Percentiles rank a stretch among this genome's conserved stretches.
Conservation (phyloP, 2,329 filamentous ascomycete genomes). For the Fusarium sp. region DNA sequence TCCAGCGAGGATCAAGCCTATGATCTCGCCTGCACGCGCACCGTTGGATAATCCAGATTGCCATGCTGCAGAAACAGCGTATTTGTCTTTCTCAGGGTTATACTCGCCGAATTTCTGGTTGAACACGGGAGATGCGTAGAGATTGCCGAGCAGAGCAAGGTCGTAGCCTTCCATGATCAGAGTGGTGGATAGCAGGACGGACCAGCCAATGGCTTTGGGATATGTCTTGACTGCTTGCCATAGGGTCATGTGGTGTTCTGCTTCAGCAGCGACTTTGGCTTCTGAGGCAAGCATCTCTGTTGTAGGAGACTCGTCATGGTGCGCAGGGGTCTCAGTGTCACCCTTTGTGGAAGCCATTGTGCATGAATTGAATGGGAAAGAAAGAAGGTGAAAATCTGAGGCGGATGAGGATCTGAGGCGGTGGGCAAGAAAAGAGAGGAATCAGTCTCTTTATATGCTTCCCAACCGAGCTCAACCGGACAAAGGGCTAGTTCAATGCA, state of each 20-base stretch:
- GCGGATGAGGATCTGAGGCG: too few relatives aligned
- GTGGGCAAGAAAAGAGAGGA: background rate
- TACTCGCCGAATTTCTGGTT: constrained; percentile 60
- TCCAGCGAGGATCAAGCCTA: constrained; percentile 67
- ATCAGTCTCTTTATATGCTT: constrained; percentile 19
- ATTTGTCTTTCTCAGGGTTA: constrained; percentile 51
- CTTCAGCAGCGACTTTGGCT: constrained; percentile 55
- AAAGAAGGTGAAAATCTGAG: too few relatives aligned
- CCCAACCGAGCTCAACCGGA: background rate
- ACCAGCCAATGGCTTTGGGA: constrained; percentile 62
- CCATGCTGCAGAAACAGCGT: constrained; percentile 66
- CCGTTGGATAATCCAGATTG: constrained; percentile 68
- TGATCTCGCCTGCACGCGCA: constrained; percentile 64
- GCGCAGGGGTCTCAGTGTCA: constrained; percentile 25
- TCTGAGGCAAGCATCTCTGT: constrained; percentile 49
- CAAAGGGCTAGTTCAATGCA: background rate
- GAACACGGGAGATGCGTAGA: constrained; percentile 61
- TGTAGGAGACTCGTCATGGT: constrained; percentile 44
- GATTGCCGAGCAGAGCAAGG: constrained; percentile 60
- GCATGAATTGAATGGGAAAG: background rate
- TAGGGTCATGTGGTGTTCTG: constrained; percentile 57
- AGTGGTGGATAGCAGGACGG: constrained; percentile 57
- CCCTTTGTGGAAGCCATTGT: constrained; percentile 46
- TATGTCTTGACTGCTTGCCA: constrained; percentile 56
- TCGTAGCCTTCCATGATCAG: constrained; percentile 66